phyloP scores from a whole-genome alignment of 805 yeast species.

The Lipomyces oligophaga region DNA sequence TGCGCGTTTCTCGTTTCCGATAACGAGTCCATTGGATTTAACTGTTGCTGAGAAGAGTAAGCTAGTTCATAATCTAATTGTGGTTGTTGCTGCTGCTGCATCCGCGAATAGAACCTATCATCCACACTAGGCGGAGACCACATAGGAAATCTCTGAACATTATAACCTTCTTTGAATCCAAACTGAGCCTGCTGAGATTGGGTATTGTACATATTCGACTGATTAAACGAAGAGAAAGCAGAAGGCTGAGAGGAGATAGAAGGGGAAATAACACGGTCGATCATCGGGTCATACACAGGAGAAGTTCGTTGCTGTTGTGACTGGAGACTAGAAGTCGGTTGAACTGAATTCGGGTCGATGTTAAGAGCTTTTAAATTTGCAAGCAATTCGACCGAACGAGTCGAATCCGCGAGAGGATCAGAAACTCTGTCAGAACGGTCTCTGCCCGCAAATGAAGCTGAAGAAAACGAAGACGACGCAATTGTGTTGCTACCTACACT shows the following conservation, averaged over 20 bases:
- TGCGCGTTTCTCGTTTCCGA: no score
- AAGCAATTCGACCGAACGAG: constrained; percentile 36
- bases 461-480: constrained; percentile 8
- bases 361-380: constrained; percentile 19
- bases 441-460: constrained; percentile 9
- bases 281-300: no score
- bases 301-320: no score
- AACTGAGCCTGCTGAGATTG: constrained; percentile 11
- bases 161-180: no score
- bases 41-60: no score
- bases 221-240: constrained; percentile 7
- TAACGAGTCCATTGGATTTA: no score
- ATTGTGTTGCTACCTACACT: constrained; percentile 2
- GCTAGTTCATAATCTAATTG: no score
- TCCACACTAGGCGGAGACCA: constrained; percentile 6
- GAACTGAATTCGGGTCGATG: constrained; percentile 1
- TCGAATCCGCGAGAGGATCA: constrained; percentile 34
- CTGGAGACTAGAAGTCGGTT: no score
- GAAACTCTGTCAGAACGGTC: constrained; percentile 5
- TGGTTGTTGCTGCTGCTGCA: constrained; percentile 8
- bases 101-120: constrained; percentile 11
- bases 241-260: constrained; percentile 6
- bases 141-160: constrained; percentile 17
- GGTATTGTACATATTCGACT: constrained; percentile 3
- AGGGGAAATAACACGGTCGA: constrained; percentile 11